These are phyloP conservation scores for Mitragyna speciosa DNA, from an alignment of 257 asterid genomes.

Conservation along the genomic window DNA sequence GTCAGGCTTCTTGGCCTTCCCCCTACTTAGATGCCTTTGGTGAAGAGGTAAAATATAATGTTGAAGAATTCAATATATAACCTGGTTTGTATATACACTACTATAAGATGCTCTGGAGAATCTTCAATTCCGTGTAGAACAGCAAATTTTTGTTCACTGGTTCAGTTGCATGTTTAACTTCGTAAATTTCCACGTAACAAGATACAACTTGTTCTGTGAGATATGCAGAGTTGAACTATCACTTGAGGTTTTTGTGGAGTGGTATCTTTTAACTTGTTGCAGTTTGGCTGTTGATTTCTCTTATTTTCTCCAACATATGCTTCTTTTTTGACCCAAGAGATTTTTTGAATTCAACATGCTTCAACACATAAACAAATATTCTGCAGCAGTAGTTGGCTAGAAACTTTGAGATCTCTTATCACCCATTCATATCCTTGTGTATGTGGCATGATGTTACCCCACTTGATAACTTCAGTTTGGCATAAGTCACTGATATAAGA, in stretches of 20 bases:
- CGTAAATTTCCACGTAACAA: background rate
- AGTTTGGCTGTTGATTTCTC: background rate
- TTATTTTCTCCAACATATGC: background rate
- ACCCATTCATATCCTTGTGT: background rate
- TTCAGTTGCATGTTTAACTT: background rate
- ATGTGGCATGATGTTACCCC: background rate
- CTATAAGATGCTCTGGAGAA: background rate
- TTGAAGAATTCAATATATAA: background rate
- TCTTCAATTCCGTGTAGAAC: background rate
- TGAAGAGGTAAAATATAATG: conserved; percentile 73
- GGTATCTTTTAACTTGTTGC: background rate
- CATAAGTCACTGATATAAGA: background rate
- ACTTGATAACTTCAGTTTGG: background rate
- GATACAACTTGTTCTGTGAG: background rate
- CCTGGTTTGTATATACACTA: background rate
- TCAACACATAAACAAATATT: background rate
- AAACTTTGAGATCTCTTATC: background rate
- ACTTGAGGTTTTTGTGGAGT: background rate
- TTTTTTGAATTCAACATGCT: background rate
- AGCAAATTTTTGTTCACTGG: background rate
- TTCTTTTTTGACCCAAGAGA: background rate
- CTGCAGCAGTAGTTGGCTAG: background rate
- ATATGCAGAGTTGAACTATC: background rate
- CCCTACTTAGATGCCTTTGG: conserved; percentile 95
- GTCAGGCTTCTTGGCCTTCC: conserved; percentile 98